Conservation (phyloP, 2,329 filamentous ascomycete species). For the Coleophoma eucalyptorum region DNA sequence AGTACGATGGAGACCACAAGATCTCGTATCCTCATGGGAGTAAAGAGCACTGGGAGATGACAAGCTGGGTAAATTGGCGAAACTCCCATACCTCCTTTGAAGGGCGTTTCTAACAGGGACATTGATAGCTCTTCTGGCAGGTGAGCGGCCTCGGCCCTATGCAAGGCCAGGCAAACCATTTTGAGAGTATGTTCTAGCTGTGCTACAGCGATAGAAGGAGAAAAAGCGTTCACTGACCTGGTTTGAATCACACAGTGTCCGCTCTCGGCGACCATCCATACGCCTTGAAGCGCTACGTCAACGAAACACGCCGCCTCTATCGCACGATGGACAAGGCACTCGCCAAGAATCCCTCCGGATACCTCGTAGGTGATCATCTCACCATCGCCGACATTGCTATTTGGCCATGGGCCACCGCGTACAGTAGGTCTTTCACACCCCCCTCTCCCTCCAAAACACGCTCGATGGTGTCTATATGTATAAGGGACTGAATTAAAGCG, state of each 20-base stretch:
- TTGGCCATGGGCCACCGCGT: background rate
- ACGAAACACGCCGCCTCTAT: background rate
- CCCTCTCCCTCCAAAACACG: too few species aligned
- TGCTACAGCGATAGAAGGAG: too few species aligned
- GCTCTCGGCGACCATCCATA: too few species aligned
- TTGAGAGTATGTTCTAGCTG: background rate
- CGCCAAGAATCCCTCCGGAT: background rate
- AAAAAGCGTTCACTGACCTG: too few species aligned
- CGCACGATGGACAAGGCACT: background rate
- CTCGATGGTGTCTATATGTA: too few species aligned
- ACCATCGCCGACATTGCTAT: background rate
- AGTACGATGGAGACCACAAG: slow-evolving; percentile 35
- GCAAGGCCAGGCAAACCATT: slow-evolving; percentile 1
- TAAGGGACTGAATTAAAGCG: too few species aligned
- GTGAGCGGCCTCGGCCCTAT: background rate
- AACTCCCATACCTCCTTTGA: background rate
- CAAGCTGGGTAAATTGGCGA: slow-evolving; percentile 1
- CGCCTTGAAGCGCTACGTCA: background rate
- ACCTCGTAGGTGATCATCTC: background rate
- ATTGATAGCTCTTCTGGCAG: background rate
- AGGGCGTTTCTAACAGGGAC: background rate
- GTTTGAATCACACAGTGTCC: too few species aligned
- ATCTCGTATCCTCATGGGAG: slow-evolving; percentile 29
- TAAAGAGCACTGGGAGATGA: slow-evolving; percentile 16
- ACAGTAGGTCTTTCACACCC: background rate